phyloP scores from a whole-genome alignment of 2,329 filamentous ascomycete species.

The Hypoxylon sp. region DNA sequence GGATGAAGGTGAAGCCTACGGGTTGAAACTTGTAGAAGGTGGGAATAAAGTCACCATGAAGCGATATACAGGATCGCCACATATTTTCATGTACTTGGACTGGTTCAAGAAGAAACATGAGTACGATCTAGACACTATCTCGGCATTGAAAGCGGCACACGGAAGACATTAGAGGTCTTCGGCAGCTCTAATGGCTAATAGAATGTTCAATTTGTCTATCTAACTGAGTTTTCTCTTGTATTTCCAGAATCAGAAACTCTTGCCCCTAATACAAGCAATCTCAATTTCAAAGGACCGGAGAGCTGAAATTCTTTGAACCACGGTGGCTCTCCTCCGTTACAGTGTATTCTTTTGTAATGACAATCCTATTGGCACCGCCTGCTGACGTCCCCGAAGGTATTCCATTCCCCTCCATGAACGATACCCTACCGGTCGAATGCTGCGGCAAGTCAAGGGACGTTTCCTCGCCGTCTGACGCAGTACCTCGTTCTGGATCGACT shows the following conservation, averaged over 20 bases:
- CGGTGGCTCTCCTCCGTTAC: constrained; percentile 28
- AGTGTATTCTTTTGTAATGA: constrained; percentile 45
- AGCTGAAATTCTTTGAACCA: constrained; percentile 11
- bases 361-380: constrained; percentile 22
- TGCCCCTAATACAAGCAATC: not conserved
- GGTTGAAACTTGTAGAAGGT: constrained; percentile 58
- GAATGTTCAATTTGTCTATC: not conserved
- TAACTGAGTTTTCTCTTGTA: not conserved
- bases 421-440: constrained; percentile 11
- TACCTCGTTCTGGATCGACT: not conserved
- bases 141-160: constrained; percentile 54
- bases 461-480: constrained; percentile 17
- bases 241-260: not conserved
- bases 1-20: constrained; percentile 66
- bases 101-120: constrained; percentile 52
- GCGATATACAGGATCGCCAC: constrained; percentile 64
- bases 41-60: constrained; percentile 63
- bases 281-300: not conserved
- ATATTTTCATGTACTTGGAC: constrained; percentile 61
- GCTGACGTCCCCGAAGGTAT: not conserved
- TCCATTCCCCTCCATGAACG: constrained; percentile 7
- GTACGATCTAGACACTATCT: constrained; percentile 54
- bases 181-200: not conserved
- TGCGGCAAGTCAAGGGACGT: constrained; percentile 23
- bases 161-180: constrained; percentile 15